Evolutionary conservation across 2,329 filamentous ascomycete species (phyloP), one percentile per base, ranked within the genome.

Genomic region (Aureobasidium lini): DNA sequence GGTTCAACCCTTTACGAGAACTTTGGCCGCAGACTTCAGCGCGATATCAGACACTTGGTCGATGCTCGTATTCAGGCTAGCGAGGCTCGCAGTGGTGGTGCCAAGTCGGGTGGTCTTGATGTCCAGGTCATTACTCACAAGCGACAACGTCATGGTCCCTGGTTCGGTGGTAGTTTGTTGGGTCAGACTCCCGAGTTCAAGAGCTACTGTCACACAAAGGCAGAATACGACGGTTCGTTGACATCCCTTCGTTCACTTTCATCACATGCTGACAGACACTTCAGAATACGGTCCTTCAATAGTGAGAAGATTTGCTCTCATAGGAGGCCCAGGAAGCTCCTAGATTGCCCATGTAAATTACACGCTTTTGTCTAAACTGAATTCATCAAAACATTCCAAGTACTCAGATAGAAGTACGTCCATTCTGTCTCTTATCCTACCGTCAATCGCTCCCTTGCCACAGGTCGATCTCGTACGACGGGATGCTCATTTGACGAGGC

Each of bases 1-100:
- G 94, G 94, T 68, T 96, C 92, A 66, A 99, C 94, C 23, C 80
- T 99, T 63, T 99, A 97, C 84, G 96, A 97, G 77, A 92, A 99
- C 76, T 99, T 99, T 75, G 94, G 94, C 29, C 86, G 94, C 66
- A 85, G 94, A 72, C 81, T 99, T 79, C 95, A 99, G 78, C 86
- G 94, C 71, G 95, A 99, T 71, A 99, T 99, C 71, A 90, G 94
- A 76, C 90, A 96, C 71, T 78, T 99, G 61, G 94, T 97, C 43
- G 94, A 99, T 71, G 90, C 87, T 16, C 84, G 94, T 67, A 96
- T 99, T 71, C 86, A 88, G 67, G 91, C 91, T 16, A 96, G 91
- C 62, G 95, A 99, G 78, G 86, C 88, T 54, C 85, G 88, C 69
- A 96, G 92, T 69, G 93, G 93, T 65, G 92, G 93, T 62, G 93